Evolutionary conservation across 2,329 filamentous ascomycete species (phyloP), one percentile per base, ranked within the genome.

Genomic region (Pyrenophora teres): DNA sequence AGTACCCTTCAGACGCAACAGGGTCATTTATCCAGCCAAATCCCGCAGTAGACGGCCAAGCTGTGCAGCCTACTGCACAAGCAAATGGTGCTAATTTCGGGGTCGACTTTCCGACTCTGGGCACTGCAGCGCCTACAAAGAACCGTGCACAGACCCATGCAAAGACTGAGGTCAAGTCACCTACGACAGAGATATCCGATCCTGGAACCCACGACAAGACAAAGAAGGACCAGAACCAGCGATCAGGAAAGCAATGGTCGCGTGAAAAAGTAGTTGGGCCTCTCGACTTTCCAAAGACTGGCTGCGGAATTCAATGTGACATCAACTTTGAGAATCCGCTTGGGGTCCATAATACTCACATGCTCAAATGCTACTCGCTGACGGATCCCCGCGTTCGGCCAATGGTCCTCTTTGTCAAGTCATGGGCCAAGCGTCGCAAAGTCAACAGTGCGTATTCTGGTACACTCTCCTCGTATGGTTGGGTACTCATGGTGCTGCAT

Each of bases 301-400:
- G 87, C 3, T 83, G 88, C 23, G 91, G 91, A n/a, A 89, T 93
- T 12, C 89, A 92, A 69, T 94, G 90, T 69, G 91, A 96, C 68
- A 90, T 97, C 78, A 96, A 96, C 72, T 96, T 96, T 69, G 88
- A 88, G 1, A 92, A 92, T 15, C 85, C 89, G 38, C 82, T 96
- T 3, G 91, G 87, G 1, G 79, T 96, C 3, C 88, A 94, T 59
- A 96, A 96, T 71, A 95, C 92, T 0, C 77, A 84, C 30, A 83
- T 97, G 33, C 81, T 97, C 25, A 85, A 89, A 33, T 93, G 90
- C 71, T 97, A 97, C 74, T 87, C 88, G 2, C 82, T 84, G 48
- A 89, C 88, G 16, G 92, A 97, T 68, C 76, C 83, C 4, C 86
- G 92, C 9, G 90, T 96, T 4, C 83, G 85, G 18, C 84, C 86